These are phyloP conservation scores for Ophiostoma montium DNA, from an alignment of 2,329 filamentous ascomycete species.

Conservation along the genomic window DNA sequence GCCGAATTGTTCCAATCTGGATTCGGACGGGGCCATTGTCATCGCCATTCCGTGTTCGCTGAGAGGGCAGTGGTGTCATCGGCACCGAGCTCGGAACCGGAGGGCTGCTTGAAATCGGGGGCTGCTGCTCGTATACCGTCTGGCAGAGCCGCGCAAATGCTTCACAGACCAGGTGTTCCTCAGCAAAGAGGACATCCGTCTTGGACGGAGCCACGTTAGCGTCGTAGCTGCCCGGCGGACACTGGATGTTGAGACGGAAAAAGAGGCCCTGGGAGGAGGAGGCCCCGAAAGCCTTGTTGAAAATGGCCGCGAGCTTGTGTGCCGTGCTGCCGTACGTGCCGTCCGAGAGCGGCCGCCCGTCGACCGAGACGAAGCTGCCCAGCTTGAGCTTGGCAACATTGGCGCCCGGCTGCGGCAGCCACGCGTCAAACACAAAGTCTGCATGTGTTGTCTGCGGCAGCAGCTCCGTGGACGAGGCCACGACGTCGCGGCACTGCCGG, in stretches of 20 bases:
- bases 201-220: conserved; percentile 59
- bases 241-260: conserved; percentile 48
- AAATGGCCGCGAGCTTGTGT: conserved; percentile 42
- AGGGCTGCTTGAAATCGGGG: no score
- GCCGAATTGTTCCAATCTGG: neutral
- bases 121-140: neutral
- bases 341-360: conserved; percentile 48
- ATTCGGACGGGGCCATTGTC: neutral
- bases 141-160: conserved; percentile 30
- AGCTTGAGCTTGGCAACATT: conserved; percentile 29
- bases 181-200: conserved; percentile 53
- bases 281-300: conserved; percentile 32
- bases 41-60: neutral
- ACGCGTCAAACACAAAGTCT: conserved; percentile 38
- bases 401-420: conserved; percentile 40
- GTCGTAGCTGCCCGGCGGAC: conserved; percentile 51
- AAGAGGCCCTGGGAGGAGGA: conserved; percentile 36
- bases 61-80: conserved; percentile 2
- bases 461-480: neutral
- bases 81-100: neutral
- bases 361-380: conserved; percentile 52
- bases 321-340: conserved; percentile 38
- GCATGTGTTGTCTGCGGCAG: no score
- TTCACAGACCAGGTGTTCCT: conserved; percentile 33
- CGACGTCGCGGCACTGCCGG: conserved; percentile 7